Evolutionary conservation across 805 yeast genomes (phyloP), one percentile per base, ranked within the genome.

Genomic region (Suhomyces kilbournensis): DNA sequence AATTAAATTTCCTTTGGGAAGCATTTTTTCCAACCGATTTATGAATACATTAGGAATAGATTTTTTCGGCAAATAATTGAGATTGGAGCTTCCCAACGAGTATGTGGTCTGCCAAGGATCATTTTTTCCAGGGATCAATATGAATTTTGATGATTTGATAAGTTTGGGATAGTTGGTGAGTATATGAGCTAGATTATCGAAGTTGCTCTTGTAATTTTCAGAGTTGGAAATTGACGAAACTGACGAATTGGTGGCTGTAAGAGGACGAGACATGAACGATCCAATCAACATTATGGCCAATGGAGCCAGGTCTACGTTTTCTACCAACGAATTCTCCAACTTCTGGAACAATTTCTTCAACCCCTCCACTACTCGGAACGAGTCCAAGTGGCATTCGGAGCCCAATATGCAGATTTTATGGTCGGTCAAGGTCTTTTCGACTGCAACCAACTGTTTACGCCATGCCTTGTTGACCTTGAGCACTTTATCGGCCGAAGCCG

Each of bases 61-160:
- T 17, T 75, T 72, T 61, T 86, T 88, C 0, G 99, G 99, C 26
- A 70, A 62, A 39, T 63, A 53, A 44, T 68, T 66, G 35, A 72
- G 50, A 48, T 67, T 65, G 0, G 75, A 65, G 7, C 73, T 60
- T 3, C 93, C 91, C 47, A 85, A 75, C 1, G 88, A 78, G 46
- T 79, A 80, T 50, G 85, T 75, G 0, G 94, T 81, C 34, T 85
- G 84, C 97, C 98, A 94, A 0, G 97, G 97, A 69, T 94, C 99
- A 59, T 90, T 88, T 42, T 83, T 82, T 1, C 99, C 98, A 0
- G 98, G 97, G 1, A 93, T 73, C 53, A 94, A 81, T 1, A 90
- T 70, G 26, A 94, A 67, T 48, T 86, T 83, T 26, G 87, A 77
- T 6, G 70, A 63, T 7, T 71, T 63, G 12, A 83, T 70, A 6